These are phyloP conservation scores for Hortaea werneckii DNA, from an alignment of 2,329 filamentous ascomycete species.

Conservation along the genomic window DNA sequence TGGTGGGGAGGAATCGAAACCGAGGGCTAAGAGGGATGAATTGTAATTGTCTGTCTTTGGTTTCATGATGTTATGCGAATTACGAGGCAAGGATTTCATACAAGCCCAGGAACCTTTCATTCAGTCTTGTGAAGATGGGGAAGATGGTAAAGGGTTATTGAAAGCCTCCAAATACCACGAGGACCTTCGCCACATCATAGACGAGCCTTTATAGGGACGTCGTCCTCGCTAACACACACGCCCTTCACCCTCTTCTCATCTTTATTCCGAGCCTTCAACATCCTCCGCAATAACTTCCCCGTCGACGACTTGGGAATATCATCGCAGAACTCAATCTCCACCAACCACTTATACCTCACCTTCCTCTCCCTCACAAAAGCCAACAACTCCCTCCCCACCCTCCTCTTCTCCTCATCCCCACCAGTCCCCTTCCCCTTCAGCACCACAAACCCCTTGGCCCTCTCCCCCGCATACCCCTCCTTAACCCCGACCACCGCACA, in stretches of 20 bases:
- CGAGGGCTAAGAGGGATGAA: constrained; percentile 21
- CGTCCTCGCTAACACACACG: constrained; percentile 12
- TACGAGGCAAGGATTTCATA: too few species aligned
- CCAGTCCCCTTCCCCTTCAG: constrained; percentile 23
- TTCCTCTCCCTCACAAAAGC: constrained; percentile 56
- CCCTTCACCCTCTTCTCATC: constrained; percentile 23
- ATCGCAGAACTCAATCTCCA: constrained; percentile 53
- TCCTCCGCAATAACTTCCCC: constrained; percentile 58
- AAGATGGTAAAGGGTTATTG: too few species aligned
- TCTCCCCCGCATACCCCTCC: constrained; percentile 47
- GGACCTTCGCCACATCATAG: too few species aligned
- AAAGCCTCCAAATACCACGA: too few species aligned
- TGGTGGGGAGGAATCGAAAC: constrained; percentile 12
- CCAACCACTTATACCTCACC: constrained; percentile 57
- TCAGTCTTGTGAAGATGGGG: too few species aligned
- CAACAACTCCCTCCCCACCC: constrained; percentile 38
- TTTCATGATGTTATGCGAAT: too few species aligned
- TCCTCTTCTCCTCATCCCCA: constrained; percentile 21
- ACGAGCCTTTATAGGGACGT: neutral
- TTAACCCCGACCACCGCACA: constrained; percentile 45
- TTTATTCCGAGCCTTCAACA: constrained; percentile 40
- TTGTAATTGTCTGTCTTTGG: constrained; percentile 7
- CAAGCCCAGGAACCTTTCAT: too few species aligned
- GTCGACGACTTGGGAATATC: constrained; percentile 61
- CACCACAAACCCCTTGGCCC: constrained; percentile 49